Percentiles rank a stretch among this genome's conserved stretches.
Conservation (phyloP, 2,329 filamentous ascomycete genomes). For the Xylariaceae sp. region DNA sequence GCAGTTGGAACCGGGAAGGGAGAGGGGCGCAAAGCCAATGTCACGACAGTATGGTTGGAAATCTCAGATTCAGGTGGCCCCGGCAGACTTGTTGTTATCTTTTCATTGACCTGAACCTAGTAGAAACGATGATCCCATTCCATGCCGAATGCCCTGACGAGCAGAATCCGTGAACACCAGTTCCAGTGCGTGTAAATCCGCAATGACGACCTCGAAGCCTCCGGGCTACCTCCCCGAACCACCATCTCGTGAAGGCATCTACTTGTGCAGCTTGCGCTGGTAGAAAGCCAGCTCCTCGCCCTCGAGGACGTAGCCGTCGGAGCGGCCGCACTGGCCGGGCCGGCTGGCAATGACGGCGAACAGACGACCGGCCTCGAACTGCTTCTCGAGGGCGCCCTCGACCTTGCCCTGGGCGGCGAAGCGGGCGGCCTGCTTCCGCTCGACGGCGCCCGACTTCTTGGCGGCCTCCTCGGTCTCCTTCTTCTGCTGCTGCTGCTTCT, state of each 20-base stretch:
- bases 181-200: constrained; percentile 24
- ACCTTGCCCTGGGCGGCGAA: constrained; percentile 84
- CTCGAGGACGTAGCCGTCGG: constrained; percentile 97
- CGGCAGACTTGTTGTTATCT: constrained; percentile 20
- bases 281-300: constrained; percentile 99
- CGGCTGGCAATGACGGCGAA: constrained; percentile 89
- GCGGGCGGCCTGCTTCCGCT: constrained; percentile 93
- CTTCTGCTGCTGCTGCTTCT: constrained; percentile 77
- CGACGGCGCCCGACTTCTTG: constrained; percentile 93
- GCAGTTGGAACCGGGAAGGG: too few relatives aligned
- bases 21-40: too few relatives aligned
- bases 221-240: constrained; percentile 2
- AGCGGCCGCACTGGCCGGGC: constrained; percentile 93
- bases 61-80: constrained; percentile 7
- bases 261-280: constrained; percentile 99
- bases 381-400: constrained; percentile 85
- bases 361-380: constrained; percentile 98
- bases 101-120: constrained; percentile 28
- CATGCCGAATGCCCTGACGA: constrained; percentile 27
- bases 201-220: constrained; percentile 15
- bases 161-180: constrained; percentile 29
- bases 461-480: constrained; percentile 57
- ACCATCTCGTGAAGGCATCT: constrained; percentile 35
- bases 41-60: too few relatives aligned
- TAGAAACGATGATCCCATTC: constrained; percentile 25